Evolutionary conservation across 495 filamentous ascomycete genomes (phyloP).

Genomic region (Hypoxylon fuscum): DNA sequence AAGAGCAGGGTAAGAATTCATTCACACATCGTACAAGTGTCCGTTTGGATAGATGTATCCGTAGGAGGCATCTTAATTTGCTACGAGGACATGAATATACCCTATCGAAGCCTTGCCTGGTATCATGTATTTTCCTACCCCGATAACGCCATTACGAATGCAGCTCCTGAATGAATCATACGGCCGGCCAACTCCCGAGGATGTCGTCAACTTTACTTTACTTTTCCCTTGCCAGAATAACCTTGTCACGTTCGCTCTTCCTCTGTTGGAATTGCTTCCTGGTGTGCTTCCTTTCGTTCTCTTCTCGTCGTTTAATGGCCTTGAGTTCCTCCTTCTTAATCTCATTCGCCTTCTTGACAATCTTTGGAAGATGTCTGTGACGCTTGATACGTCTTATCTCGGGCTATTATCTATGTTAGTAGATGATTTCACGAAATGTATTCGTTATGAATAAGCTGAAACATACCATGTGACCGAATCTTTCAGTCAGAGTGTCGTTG

Average conservation of each 20-base stretch:
- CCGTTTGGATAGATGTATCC: too few species aligned
- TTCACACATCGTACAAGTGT: too few species aligned
- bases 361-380: constrained; percentile 91
- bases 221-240: constrained; percentile 81
- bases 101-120: too few species aligned
- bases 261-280: constrained; percentile 79
- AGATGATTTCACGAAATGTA: background rate
- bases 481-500: constrained; percentile 80
- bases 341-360: constrained; percentile 95
- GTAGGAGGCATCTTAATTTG: too few species aligned
- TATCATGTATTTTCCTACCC: too few species aligned
- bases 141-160: constrained; percentile 43
- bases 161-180: constrained; percentile 21
- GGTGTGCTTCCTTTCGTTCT: constrained; percentile 92
- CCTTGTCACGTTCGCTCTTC: constrained; percentile 89
- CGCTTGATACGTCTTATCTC: constrained; percentile 90
- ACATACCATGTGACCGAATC: constrained; percentile 84
- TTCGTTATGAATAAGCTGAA: background rate
- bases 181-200: constrained; percentile 2
- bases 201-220: constrained; percentile 53
- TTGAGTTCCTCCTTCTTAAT: constrained; percentile 93
- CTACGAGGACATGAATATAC: too few species aligned
- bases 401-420: constrained; percentile 55
- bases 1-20: too few species aligned
- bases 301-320: constrained; percentile 86